These are phyloP conservation scores for Madurella fahalii DNA, from an alignment of 2,329 filamentous ascomycete genomes.

Conservation along the genomic window DNA sequence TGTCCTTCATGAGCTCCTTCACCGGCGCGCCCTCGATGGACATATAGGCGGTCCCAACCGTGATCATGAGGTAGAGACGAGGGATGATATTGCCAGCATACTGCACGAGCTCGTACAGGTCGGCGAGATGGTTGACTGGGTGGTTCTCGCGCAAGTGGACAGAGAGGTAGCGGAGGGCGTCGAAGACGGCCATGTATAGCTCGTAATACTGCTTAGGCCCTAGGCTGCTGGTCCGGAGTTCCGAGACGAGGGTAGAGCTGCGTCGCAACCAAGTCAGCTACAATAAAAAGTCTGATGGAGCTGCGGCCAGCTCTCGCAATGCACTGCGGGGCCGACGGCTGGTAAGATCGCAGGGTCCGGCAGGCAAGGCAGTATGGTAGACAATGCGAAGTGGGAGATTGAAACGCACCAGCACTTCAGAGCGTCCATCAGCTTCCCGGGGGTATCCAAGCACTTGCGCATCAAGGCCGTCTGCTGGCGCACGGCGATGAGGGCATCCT, in stretches of 20 bases:
- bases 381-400: neutral
- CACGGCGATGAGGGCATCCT: slow-evolving; percentile 94
- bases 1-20: slow-evolving; percentile 99
- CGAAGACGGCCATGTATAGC: slow-evolving; percentile 98
- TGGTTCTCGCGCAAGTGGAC: slow-evolving; percentile 97
- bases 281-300: too few relatives aligned
- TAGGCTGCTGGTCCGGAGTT: slow-evolving; percentile 91
- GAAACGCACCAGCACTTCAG: slow-evolving; percentile 91
- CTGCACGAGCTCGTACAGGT: slow-evolving; percentile 95
- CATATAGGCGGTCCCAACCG: slow-evolving; percentile 99
- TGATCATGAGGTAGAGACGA: slow-evolving; percentile 97
- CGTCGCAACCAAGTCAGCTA: slow-evolving; percentile 6
- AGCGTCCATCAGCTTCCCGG: slow-evolving; percentile 98
- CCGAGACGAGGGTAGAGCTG: slow-evolving; percentile 96
- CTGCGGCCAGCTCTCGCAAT: neutral
- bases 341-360: neutral
- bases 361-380: slow-evolving; percentile 2
- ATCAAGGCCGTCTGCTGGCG: slow-evolving; percentile 95
- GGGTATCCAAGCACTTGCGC: slow-evolving; percentile 95
- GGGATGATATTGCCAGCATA: slow-evolving; percentile 98
- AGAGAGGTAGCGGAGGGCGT: slow-evolving; percentile 92
- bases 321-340: neutral
- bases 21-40: slow-evolving; percentile 95
- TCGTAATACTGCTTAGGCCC: slow-evolving; percentile 99
- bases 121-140: slow-evolving; percentile 94